Conservation (phyloP, 129 eudicot genomes). For the Lonicera japonica region DNA sequence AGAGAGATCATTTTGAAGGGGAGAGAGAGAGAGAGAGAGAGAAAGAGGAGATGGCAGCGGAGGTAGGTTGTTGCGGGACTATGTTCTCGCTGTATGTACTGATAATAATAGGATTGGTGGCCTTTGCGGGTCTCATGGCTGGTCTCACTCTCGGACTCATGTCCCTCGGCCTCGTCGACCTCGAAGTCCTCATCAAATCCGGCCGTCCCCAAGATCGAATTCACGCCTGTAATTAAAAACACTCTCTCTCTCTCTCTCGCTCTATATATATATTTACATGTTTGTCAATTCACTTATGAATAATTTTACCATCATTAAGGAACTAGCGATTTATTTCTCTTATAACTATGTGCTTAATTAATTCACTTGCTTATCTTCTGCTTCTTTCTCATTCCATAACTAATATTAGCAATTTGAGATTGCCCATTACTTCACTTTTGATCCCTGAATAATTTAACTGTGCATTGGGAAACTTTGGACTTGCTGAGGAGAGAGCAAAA, state of each 20-base stretch:
- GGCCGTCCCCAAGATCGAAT: constrained; percentile 85
- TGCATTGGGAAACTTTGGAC: not conserved
- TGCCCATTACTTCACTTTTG: too few species aligned
- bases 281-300: too few species aligned
- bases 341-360: too few species aligned
- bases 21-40: not conserved
- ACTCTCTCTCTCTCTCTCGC: constrained; percentile 7
- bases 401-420: too few species aligned
- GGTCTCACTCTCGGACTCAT: constrained; percentile 91
- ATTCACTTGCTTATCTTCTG: too few species aligned
- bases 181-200: constrained; percentile 91
- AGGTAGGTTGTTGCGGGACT: constrained; percentile 55
- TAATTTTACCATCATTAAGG: too few species aligned
- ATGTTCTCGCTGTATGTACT: constrained; percentile 40
- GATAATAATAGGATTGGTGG: constrained; percentile 55
- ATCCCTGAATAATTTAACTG: not conserved
- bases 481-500: not conserved
- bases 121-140: constrained; percentile 94
- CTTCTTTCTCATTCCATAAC: too few species aligned
- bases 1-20: not conserved
- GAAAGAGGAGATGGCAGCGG: constrained; percentile 34
- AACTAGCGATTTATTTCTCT: too few species aligned
- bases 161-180: constrained; percentile 98
- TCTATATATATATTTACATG: not conserved
- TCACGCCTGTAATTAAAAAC: constrained; percentile 95